Conservation (phyloP, 352 stramenopile species). For the Elongisporangium prolatum region DNA sequence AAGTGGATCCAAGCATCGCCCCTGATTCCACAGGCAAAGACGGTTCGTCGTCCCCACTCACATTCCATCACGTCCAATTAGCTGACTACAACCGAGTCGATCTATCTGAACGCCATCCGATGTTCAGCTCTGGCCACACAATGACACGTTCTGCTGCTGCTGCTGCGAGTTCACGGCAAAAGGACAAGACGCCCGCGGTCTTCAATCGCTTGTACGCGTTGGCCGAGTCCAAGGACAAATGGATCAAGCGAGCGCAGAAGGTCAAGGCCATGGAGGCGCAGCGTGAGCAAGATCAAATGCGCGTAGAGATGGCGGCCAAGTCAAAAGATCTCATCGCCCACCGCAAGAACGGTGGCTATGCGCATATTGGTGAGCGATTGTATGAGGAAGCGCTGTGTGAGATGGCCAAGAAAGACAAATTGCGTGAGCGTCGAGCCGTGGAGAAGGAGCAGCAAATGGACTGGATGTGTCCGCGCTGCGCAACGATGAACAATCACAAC, state of each 20-base stretch:
- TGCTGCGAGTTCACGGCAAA: conserved; percentile 10
- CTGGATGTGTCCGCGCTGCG: conserved; percentile 82
- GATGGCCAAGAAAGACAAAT: conserved; percentile 54
- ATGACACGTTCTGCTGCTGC: conserved; percentile 1
- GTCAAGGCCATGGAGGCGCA: conserved; percentile 52
- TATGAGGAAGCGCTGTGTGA: conserved; percentile 68
- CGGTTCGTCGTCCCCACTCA: conserved; percentile 13
- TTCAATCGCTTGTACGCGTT: conserved; percentile 68
- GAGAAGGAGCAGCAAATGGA: conserved; percentile 49
- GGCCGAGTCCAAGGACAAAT: conserved; percentile 67
- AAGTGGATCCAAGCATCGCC: conserved; percentile 26
- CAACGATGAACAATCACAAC: conserved; percentile 49
- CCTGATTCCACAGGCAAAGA: background rate
- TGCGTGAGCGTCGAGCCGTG: conserved; percentile 27
- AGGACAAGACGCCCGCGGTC: conserved; percentile 30
- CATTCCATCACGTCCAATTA: conserved; percentile 29
- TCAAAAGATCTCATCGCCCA: conserved; percentile 52
- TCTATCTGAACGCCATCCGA: conserved; percentile 11
- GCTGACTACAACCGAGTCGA: conserved; percentile 22
- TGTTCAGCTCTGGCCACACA: conserved; percentile 6
- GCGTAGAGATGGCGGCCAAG: conserved; percentile 55
- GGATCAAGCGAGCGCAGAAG: conserved; percentile 67
- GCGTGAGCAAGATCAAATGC: conserved; percentile 33
- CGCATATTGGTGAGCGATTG: conserved; percentile 65
- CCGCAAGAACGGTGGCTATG: conserved; percentile 45